Evolutionary conservation across 768 basidiomycete species (phyloP).

Genomic region (Leccinum imitatum): DNA sequence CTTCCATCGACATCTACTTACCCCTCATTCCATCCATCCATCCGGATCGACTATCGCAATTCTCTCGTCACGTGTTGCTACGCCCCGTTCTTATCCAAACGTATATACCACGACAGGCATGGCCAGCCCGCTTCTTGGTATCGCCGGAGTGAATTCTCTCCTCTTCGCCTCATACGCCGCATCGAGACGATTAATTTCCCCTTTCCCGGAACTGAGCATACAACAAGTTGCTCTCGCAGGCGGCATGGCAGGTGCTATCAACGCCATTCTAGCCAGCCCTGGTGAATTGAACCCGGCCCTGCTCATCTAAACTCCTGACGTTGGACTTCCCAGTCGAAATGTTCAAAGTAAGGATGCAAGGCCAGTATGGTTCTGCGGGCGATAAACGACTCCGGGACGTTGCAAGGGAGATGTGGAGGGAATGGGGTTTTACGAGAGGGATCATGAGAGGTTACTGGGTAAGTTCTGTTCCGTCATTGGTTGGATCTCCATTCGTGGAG

Average conservation of each 20-base stretch:
- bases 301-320: not conserved
- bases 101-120: conserved; percentile 48
- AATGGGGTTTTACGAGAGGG: conserved; percentile 85
- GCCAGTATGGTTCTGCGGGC: conserved; percentile 78
- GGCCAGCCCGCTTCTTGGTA: conserved; percentile 87
- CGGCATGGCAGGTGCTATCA: conserved; percentile 88
- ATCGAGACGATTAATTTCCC: conserved; percentile 80
- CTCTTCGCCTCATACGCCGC: conserved; percentile 90
- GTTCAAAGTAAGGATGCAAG: conserved; percentile 99
- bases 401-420: conserved; percentile 77
- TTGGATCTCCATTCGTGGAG: not conserved
- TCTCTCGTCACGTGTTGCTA: not conserved
- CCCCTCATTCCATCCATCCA: not conserved
- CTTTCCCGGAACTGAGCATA: conserved; percentile 81
- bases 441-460: conserved; percentile 99
- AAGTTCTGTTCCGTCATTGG: conserved; percentile 13
- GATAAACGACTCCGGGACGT: conserved; percentile 79
- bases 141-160: conserved; percentile 94
- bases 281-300: conserved; percentile 41
- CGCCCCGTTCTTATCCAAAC: not conserved
- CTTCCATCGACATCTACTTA: not conserved
- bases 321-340: conserved; percentile 68
- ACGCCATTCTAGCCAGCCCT: conserved; percentile 89
- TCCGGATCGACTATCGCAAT: not conserved
- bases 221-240: conserved; percentile 83